phyloP scores from a whole-genome alignment of 306 rosid genomes.

The barrel medic (Medicago truncatula) region DNA sequence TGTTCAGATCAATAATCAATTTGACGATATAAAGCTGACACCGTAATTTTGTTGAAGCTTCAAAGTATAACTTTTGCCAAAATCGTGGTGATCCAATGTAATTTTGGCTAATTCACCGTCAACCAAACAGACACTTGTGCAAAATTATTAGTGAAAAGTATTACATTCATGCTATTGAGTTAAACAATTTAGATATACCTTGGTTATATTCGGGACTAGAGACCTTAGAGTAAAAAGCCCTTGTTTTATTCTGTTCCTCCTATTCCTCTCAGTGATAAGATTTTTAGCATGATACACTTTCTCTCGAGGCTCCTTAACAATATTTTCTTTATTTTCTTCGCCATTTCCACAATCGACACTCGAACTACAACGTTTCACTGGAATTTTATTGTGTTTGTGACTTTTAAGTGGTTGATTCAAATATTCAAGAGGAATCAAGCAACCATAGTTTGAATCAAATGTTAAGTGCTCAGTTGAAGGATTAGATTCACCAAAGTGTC shows the following conservation, averaged over 20 bases:
- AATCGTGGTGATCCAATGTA: not conserved
- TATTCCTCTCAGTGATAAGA: constrained; percentile 79
- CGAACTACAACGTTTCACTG: constrained; percentile 40
- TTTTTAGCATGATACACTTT: constrained; percentile 64
- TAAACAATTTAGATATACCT: constrained; percentile 53
- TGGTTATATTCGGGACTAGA: constrained; percentile 83
- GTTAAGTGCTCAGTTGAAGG: constrained; percentile 56
- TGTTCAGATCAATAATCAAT: not conserved
- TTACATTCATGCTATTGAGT: not conserved
- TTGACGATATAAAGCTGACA: not conserved
- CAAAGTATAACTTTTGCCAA: too few species aligned
- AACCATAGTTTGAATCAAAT: constrained; percentile 46
- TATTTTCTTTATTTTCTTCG: constrained; percentile 45
- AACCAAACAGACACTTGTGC: not conserved
- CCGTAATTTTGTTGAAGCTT: not conserved
- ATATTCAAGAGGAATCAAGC: constrained; percentile 35
- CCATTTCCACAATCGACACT: constrained; percentile 40
- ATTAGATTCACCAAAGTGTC: constrained; percentile 61
- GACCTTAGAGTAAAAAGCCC: constrained; percentile 67
- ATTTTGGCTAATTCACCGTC: not conserved
- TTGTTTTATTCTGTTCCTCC: constrained; percentile 68
- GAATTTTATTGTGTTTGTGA: constrained; percentile 31
- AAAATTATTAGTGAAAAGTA: not conserved
- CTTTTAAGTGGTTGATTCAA: constrained; percentile 40
- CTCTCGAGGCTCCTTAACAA: constrained; percentile 39